Base-by-base conservation (phyloP, 2,329 filamentous ascomycete genomes). In the Verticillium nubilum region DNA sequence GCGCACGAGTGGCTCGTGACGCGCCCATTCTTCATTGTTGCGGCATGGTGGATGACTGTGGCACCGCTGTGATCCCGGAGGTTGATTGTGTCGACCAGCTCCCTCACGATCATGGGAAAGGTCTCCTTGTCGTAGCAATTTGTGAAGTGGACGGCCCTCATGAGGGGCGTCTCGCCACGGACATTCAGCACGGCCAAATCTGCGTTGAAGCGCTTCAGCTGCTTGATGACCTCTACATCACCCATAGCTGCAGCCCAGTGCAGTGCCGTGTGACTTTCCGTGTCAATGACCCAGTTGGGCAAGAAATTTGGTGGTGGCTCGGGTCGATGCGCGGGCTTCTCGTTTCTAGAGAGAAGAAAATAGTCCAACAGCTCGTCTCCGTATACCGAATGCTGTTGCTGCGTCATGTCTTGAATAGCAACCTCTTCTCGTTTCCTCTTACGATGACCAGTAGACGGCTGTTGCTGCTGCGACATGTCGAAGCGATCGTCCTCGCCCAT, bases 201-300 rank as follows among this genome's bases (percentile, higher is more conserved):
- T 12, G 94, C 92, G 50, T 90, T 88, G 62, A 93, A 92, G 47
- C 86, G 83, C 67, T 95, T 89, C 19, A 99, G 80, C 72, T 96
- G 90, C 72, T 89, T 92, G 62, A 97, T 91, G 17, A 98, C 91
- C 55, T 94, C 90, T 29, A 97, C 80, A 66, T 98, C 95, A 60
- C 95, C 95, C 94, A 99, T 99, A 26, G 95, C 92, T 58, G 92
- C 92, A 19, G 93, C 95, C 95, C 95, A 99, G 71, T 99, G 95
- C 65, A 99, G 83, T 5, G 94, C 93, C 2, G 92, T 96, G 69
- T 98, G 93, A 10, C 89, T 88, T 67, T 96, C 92, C 52, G 92
- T 90, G 71, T 99, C 95, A 63, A 99, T 97, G n/a, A 88, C 82
- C 72, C 91, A 90, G 73, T 99, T 90, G 5, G 96, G 87, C 69